These are phyloP conservation scores for Arxiozyma slooffiae DNA, from an alignment of 1,139 yeast species.

Conservation along the genomic window DNA sequence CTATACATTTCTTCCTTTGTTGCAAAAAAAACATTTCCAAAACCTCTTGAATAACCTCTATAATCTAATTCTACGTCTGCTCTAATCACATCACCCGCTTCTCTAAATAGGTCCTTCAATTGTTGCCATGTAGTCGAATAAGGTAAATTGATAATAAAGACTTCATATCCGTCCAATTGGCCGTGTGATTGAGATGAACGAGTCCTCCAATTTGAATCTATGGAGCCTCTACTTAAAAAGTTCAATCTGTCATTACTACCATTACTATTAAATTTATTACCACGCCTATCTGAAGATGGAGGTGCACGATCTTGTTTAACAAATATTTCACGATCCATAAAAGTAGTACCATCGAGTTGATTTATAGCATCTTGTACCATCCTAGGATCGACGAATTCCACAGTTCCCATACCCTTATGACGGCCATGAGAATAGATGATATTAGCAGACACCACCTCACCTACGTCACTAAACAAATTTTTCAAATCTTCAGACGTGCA, in stretches of 20 bases:
- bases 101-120: slow-evolving; percentile 72
- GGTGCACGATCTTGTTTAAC: slow-evolving; percentile 88
- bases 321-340: slow-evolving; percentile 73
- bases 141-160: slow-evolving; percentile 77
- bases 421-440: slow-evolving; percentile 76
- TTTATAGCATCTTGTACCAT: slow-evolving; percentile 71
- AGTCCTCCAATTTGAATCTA: background rate
- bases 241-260: background rate
- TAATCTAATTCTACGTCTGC: slow-evolving; percentile 68
- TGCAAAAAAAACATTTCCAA: slow-evolving; percentile 63
- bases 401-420: slow-evolving; percentile 88
- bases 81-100: slow-evolving; percentile 63
- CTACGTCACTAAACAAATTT: slow-evolving; percentile 51
- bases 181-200: background rate
- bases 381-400: slow-evolving; percentile 61
- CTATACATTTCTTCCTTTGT: slow-evolving; percentile 50
- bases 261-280: background rate
- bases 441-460: slow-evolving; percentile 75
- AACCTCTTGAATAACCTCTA: slow-evolving; percentile 76
- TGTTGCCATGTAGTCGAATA: slow-evolving; percentile 76
- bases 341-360: slow-evolving; percentile 55
- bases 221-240: background rate
- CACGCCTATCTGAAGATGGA: slow-evolving; percentile 31
- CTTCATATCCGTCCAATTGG: slow-evolving; percentile 42
- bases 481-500: slow-evolving; percentile 51